Conservation (phyloP, 2,329 filamentous ascomycete genomes). For the Aureobasidium subglaciale region DNA sequence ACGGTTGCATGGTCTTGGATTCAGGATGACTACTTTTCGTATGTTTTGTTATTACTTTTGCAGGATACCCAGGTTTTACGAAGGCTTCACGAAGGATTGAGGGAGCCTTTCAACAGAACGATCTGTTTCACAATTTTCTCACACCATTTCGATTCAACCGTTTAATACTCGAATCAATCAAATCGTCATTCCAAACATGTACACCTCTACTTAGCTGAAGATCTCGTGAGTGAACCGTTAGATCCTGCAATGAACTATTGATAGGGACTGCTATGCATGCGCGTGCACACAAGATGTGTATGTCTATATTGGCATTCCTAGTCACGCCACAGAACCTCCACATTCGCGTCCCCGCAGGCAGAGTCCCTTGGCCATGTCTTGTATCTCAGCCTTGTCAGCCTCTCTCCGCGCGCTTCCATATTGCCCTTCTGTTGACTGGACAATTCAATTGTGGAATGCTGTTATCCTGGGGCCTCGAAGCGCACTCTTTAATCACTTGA, state of each 20-base stretch:
- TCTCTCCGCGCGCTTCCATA: not conserved
- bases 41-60: conserved; percentile 14
- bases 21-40: conserved; percentile 4
- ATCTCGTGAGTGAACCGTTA: not conserved
- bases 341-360: not conserved
- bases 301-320: not conserved
- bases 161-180: not conserved
- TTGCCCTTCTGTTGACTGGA: not conserved
- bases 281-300: not conserved
- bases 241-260: not conserved
- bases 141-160: not conserved
- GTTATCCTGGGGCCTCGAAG: not conserved
- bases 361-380: conserved; percentile 1
- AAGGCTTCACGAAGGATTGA: conserved; percentile 11
- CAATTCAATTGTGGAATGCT: not conserved
- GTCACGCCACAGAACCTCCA: not conserved
- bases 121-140: not conserved
- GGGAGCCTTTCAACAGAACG: not conserved
- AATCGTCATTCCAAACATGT: not conserved
- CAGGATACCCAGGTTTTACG: conserved; percentile 15
- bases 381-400: not conserved
- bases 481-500: not conserved
- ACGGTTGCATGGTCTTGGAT: not conserved
- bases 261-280: not conserved
- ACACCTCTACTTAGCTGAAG: not conserved